Evolutionary conservation across 1,284 basidiomycete genomes (phyloP), one percentile per base, ranked within the genome.

Genomic region (Coniferiporia sulphurascens): DNA sequence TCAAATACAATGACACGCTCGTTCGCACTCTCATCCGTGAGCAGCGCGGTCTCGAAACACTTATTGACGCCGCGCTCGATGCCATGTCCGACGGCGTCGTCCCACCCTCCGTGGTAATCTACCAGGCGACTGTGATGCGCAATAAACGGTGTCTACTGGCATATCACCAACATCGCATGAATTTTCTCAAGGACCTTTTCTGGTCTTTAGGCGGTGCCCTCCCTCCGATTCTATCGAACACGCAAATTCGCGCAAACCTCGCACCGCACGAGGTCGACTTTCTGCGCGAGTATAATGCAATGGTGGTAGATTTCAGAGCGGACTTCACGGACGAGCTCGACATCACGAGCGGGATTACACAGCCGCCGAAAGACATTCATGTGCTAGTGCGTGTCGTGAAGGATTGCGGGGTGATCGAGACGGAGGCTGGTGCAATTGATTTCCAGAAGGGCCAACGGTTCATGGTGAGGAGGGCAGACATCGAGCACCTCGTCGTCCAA

Each of bases 91-190:
- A 80, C 53, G 74, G 63, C 34, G 66, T 70, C 38, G 60, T 78
- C 27, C 74, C 90, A 12, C 87, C 91, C 27, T 83, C 87, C 22
- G 77, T 96, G 56, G 83, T 95, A 55, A 84, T 98, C 66, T 87
- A 91, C 68, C 93, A 97, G 71, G 89, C 95, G 7, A 85, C 91
- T 27, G 89, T 95, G 62, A 79, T 87, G 49, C 84, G 94, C 64
- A 97, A 98, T 78, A 96, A 97, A 72, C 88, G 96, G 13, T 94
- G 93, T 70, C 79, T 98, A 6, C 83, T 98, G 41, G 93, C 93
- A 1, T 99, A 98, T 74, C 92, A 98, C 70, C 76, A 83, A 34
- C 89, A 92, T 70, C 84, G 96, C 35, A 74, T 93, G 46, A 88
- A 93, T 67, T 85, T 86, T 59, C 83, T 98, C 57, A 83, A 87